phyloP scores from a whole-genome alignment of 805 yeast genomes.

The Blastobotrys parvus region DNA sequence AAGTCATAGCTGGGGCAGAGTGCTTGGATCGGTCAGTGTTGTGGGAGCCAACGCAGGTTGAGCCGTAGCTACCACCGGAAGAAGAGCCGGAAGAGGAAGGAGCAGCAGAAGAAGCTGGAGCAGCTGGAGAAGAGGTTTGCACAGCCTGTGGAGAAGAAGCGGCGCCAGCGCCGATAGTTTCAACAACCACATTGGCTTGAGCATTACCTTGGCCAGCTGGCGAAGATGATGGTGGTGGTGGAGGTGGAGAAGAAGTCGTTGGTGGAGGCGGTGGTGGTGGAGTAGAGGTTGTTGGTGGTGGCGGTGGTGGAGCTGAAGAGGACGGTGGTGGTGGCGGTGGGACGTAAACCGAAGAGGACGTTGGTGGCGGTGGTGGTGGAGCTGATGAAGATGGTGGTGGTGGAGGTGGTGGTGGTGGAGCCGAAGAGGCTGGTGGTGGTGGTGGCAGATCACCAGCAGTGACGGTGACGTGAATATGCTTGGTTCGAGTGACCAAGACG shows the following conservation, averaged over 20 bases:
- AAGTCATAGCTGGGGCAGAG: conserved; percentile 34
- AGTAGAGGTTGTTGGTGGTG: neutral
- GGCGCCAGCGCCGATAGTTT: neutral
- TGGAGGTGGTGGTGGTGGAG: conserved; percentile 3
- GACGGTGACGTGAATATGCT: conserved; percentile 14
- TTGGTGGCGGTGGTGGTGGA: neutral
- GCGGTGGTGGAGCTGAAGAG: neutral
- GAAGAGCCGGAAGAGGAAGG: conserved; percentile 8
- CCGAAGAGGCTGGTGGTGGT: conserved; percentile 4
- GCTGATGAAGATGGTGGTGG: conserved; percentile 2
- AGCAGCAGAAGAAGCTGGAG: conserved; percentile 4
- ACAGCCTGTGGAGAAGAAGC: conserved; percentile 1
- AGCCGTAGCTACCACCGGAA: conserved; percentile 7
- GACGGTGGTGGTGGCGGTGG: conserved; percentile 1
- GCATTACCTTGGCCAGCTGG: neutral
- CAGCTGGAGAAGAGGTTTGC: conserved; percentile 3
- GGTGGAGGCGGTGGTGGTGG: conserved; percentile 6
- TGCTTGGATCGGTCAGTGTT: conserved; percentile 22
- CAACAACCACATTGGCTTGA: neutral
- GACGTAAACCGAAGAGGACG: neutral
- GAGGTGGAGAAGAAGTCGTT: conserved; percentile 8
- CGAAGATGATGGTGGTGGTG: neutral
- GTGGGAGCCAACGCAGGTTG: conserved; percentile 17
- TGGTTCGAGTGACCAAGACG: conserved; percentile 12
- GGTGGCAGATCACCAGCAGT: conserved; percentile 10